Base-by-base conservation (phyloP, 768 basidiomycete species). In the Clitopilus hobsonii region DNA sequence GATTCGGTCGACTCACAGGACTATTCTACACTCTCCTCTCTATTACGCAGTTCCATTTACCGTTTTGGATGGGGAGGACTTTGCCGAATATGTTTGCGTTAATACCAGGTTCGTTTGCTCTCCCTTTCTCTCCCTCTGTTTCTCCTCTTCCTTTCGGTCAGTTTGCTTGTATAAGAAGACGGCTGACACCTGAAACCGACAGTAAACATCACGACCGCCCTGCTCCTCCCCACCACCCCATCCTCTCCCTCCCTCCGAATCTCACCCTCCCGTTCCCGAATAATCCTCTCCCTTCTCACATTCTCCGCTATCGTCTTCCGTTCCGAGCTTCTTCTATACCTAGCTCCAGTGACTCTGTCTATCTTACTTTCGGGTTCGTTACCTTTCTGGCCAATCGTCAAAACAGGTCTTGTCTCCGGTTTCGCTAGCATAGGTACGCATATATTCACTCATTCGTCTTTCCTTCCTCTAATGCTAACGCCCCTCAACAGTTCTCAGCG, bases 41-140 rank as follows among this genome's bases (percentile, higher is more conserved):
- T 3, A 77, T 83, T 59, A 83, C 86, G 0, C 93, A 96, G 64
- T 98, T 97, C 65, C 97, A 98, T 66, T 65, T 95, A 5, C 86
- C 86, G 6, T 99, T 92, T 67, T 98, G 93, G 87, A 91, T 94
- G 77, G 86, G 94, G 2, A 73, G 97, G 53, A 97, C 96, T 0
- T 69, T 98, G 6, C 96, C 97, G 1, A 99, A 98, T 67, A 96
- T 94, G 86, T 85, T 94, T 58, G 94, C 94, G 2, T 71, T 94
- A 14, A 73, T 89, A 1, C 83, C 86, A 45, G 90, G 94, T 95
- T 58, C 22, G 71, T 59, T n/a, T n/a, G 36, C 14, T 28, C 50
- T 32, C 3, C n/a, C 14, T 24, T 36, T 53, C 13, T 53, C 29
- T 22, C 24, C 54, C 38, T 22, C 47, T 30, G 14, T 6, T 14